These are phyloP conservation scores for Pythium phragmiticola DNA, from an alignment of 352 stramenopile genomes.

Conservation along the genomic window DNA sequence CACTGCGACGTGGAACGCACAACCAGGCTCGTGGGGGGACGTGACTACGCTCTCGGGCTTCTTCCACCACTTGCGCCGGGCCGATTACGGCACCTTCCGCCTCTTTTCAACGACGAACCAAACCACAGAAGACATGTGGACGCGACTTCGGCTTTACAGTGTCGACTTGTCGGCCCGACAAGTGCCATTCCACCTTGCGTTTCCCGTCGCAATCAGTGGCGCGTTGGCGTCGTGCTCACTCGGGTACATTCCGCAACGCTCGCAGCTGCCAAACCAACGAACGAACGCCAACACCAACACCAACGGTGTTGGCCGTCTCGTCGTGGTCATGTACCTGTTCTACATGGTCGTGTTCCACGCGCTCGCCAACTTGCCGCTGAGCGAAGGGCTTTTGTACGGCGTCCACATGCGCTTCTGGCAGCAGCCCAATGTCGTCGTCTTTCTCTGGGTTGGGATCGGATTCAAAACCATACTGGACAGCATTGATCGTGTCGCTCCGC, in stretches of 20 bases:
- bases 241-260: slow-evolving; percentile 19
- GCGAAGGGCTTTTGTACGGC: slow-evolving; percentile 90
- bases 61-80: slow-evolving; percentile 88
- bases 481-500: background rate
- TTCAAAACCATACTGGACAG: slow-evolving; percentile 25
- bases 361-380: slow-evolving; percentile 92
- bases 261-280: background rate
- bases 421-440: slow-evolving; percentile 92
- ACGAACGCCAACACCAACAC: background rate
- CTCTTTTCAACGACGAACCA: slow-evolving; percentile 82
- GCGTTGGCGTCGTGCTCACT: slow-evolving; percentile 13
- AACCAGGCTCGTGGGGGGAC: slow-evolving; percentile 92
- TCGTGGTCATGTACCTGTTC: slow-evolving; percentile 72
- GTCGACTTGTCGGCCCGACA: slow-evolving; percentile 62
- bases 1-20: slow-evolving; percentile 52
- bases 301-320: slow-evolving; percentile 23
- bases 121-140: slow-evolving; percentile 62
- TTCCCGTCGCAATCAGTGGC: slow-evolving; percentile 38
- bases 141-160: slow-evolving; percentile 69
- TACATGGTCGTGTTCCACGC: slow-evolving; percentile 95
- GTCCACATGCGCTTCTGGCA: slow-evolving; percentile 95
- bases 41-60: slow-evolving; percentile 84
- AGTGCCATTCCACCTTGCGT: slow-evolving; percentile 43
- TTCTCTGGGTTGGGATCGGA: slow-evolving; percentile 78
- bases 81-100: slow-evolving; percentile 93